Conservation (phyloP, 2,329 filamentous ascomycete genomes). For the Sporothrix protearum region DNA sequence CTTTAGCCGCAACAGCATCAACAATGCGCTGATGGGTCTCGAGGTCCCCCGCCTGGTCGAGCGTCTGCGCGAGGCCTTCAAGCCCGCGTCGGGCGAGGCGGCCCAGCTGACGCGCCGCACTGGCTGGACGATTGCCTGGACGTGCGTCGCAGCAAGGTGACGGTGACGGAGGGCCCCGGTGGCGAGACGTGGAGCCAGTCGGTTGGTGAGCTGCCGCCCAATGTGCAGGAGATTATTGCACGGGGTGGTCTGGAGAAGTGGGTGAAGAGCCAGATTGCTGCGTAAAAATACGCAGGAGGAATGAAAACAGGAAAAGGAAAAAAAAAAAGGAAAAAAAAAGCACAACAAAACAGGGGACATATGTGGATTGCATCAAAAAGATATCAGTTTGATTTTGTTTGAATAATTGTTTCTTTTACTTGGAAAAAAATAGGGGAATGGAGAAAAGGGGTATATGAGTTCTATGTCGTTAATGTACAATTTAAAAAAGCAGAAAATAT, state of each 20-base stretch:
- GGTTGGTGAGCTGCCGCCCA: slow-evolving; percentile 54
- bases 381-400: slow-evolving; percentile 22
- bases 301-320: background rate
- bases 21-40: slow-evolving; percentile 60
- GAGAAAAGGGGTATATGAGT: slow-evolving; percentile 12
- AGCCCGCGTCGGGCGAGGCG: slow-evolving; percentile 38
- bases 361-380: background rate
- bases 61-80: slow-evolving; percentile 59
- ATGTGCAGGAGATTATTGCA: slow-evolving; percentile 82
- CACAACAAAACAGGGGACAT: too few relatives aligned
- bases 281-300: background rate
- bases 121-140: slow-evolving; percentile 82
- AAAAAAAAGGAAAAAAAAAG: background rate
- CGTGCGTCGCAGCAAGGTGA: slow-evolving; percentile 65
- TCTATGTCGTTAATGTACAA: slow-evolving; percentile 1
- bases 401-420: background rate
- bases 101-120: slow-evolving; percentile 62
- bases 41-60: slow-evolving; percentile 66
- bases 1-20: slow-evolving; percentile 72
- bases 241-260: slow-evolving; percentile 75
- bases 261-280: slow-evolving; percentile 67
- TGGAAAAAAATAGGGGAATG: background rate
- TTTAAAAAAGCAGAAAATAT: background rate
- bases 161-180: slow-evolving; percentile 64
- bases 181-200: slow-evolving; percentile 72